phyloP scores from a whole-genome alignment of 805 yeast genomes.

The Candida succiphila region DNA sequence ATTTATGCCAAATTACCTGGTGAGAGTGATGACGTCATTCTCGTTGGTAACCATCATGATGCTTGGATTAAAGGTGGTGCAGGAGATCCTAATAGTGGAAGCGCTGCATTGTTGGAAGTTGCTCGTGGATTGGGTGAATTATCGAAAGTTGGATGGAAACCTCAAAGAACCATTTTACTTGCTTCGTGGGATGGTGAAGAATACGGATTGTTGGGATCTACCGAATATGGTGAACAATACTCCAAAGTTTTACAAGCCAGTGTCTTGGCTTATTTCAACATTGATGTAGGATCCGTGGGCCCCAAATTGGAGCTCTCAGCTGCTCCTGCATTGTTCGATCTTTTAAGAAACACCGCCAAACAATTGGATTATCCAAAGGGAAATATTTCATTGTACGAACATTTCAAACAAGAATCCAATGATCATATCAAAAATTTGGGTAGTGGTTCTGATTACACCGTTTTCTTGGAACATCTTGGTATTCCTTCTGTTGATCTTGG shows the following conservation, averaged over 20 bases:
- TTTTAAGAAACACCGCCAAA: slow-evolving; percentile 29
- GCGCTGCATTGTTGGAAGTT: slow-evolving; percentile 46
- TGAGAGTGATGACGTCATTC: slow-evolving; percentile 31
- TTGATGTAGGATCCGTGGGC: slow-evolving; percentile 55
- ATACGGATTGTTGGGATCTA: slow-evolving; percentile 53
- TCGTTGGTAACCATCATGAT: slow-evolving; percentile 61
- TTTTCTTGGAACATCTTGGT: slow-evolving; percentile 39
- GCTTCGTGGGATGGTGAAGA: slow-evolving; percentile 73
- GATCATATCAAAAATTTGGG: slow-evolving; percentile 35
- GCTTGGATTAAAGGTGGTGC: slow-evolving; percentile 69
- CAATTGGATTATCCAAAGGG: slow-evolving; percentile 32
- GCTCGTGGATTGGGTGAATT: slow-evolving; percentile 43
- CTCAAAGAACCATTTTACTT: slow-evolving; percentile 51
- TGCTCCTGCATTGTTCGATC: slow-evolving; percentile 40
- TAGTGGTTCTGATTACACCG: slow-evolving; percentile 53
- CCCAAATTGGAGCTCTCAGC: slow-evolving; percentile 33
- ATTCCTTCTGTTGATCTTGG: slow-evolving; percentile 43
- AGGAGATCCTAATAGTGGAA: slow-evolving; percentile 59
- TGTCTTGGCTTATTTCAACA: slow-evolving; percentile 49
- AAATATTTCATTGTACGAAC: slow-evolving; percentile 17
- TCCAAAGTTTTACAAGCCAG: slow-evolving; percentile 29
- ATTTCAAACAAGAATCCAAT: slow-evolving; percentile 14
- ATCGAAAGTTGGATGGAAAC: slow-evolving; percentile 46
- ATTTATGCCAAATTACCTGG: slow-evolving; percentile 49
- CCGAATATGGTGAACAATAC: slow-evolving; percentile 56